Base-by-base conservation (phyloP, 768 basidiomycete species). In the Auricularia sp. region DNA sequence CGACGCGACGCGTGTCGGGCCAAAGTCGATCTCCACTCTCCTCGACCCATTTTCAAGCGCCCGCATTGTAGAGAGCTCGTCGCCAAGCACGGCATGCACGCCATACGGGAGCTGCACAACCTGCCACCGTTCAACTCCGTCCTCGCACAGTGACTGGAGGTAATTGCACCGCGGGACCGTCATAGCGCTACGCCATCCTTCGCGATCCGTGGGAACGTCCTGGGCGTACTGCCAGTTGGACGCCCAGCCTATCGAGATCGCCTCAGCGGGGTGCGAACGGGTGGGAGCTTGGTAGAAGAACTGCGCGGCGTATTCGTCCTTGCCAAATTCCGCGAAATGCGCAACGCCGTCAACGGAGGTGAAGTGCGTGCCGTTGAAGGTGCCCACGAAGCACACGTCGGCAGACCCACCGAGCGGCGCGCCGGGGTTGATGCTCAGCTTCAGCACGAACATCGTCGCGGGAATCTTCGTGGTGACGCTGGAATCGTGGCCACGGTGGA, bases 281-380 rank as follows among this genome's bases (percentile, higher is more conserved):
- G 60, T n/a, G n/a, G 21, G 21, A 3, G 3, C 42, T 3, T 18
- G 18, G 21, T 21, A 66, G 66, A 72, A 73, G 62, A 67, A 71
- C 36, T 72, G 70, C 0, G 61, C 67, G 11, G 72, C 72, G 51
- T 73, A 73, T 61, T 70, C 66, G 66, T 73, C 72, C 51, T 70
- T 70, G 14, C 54, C 72, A 63, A 70, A 72, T 39, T 70, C 68
- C 34, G 65, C 59, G 16, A 68, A 36, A 3, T 68, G 42, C 0
- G 65, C 64, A 4, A 69, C 67, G 6, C 35, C 44, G 51, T 72
- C 70, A 36, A 42, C 43, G 0, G 71, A 64, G 3, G 43, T 64
- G 64, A 73, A 73, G 33, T 66, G 66, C 1, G 67, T 70, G 36
- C 71, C 71, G 62, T 71, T 59, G 64, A 71, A 73, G 33, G 34